Evolutionary conservation across 2,329 filamentous ascomycete species (phyloP), one percentile per base, ranked within the genome.

Genomic region (Metarhizium robertsii): DNA sequence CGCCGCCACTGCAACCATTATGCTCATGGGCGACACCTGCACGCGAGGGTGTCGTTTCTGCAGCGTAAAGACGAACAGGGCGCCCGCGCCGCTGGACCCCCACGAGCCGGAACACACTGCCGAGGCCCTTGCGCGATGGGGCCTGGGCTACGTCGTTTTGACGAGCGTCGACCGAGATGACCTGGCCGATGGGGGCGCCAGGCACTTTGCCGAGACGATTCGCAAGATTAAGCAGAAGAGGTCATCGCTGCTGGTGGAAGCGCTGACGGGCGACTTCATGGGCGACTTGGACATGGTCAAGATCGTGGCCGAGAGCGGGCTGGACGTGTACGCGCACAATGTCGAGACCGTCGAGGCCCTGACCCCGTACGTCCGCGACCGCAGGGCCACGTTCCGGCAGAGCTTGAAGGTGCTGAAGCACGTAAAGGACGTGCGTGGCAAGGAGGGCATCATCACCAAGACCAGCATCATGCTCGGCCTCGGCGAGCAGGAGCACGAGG

Each of bases 21-120:
- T 99, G 94, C 77, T 99, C 50, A 97, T 97, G 92, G 94, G 94
- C 61, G 94, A 99, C 71, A 97, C 92, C 8, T 99, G 94, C 73
- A 99, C 94, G 18, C 83, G 94, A 58, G 94, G 92, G 18, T 99
- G 94, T 73, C 84, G 94, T 53, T 99, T 99, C 78, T 99, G 94
- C 79, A 90, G 87, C 61, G 94, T 99, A 53, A 97, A 97, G 79
- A 99, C 94, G 3, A 86, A 77, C 57, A 85, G 88, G 47, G 74
- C 77, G 1, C 85, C 90, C 13, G 74, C 86, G 46, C 89, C 94
- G 11, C 80, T 99, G 52, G 94, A 99, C 69, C 88, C 90, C 2
- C 92, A 97, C 71, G 94, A 99, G 74, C 94, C 94, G 1, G 94
- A 99, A 77, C 86, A 99, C 72, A 96, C 91, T 2, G 92, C 94